Evolutionary conservation across 768 basidiomycete genomes (phyloP).

Genomic region (Crepidotus variabilis): DNA sequence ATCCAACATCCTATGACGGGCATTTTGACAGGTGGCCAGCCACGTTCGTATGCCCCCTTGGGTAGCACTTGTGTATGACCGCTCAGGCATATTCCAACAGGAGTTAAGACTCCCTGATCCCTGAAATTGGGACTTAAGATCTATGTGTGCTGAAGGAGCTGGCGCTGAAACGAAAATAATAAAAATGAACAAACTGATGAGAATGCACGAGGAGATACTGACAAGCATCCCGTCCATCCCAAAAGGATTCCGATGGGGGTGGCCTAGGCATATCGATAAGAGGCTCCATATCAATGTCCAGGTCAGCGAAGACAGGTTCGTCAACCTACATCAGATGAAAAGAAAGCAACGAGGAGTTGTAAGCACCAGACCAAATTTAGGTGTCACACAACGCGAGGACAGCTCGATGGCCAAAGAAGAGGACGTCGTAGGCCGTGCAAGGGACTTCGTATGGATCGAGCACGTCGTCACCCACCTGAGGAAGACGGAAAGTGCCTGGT

Average conservation of each 20-base stretch:
- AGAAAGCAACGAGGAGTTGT: not conserved
- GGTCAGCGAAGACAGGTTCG: slow-evolving; percentile 8
- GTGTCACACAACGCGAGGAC: slow-evolving; percentile 18
- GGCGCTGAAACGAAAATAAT: slow-evolving; percentile 8
- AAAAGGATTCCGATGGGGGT: slow-evolving; percentile 8
- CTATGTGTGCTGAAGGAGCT: slow-evolving; percentile 13
- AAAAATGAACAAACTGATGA: not conserved
- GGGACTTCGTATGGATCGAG: slow-evolving; percentile 15
- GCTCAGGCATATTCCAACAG: slow-evolving; percentile 6
- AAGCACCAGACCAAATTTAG: slow-evolving; percentile 4
- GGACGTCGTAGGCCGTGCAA: slow-evolving; percentile 27
- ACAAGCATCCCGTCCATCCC: slow-evolving; percentile 10
- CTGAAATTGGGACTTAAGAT: slow-evolving; percentile 9
- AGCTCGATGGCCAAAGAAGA: slow-evolving; percentile 22
- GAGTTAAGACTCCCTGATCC: slow-evolving; percentile 13
- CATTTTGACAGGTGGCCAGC: slow-evolving; percentile 13
- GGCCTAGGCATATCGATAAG: slow-evolving; percentile 4
- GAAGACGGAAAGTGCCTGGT: slow-evolving; percentile 26
- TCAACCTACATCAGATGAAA: slow-evolving; percentile 8
- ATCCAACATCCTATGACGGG: slow-evolving; percentile 12
- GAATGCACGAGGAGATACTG: not conserved
- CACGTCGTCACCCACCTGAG: slow-evolving; percentile 35
- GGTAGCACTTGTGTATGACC: slow-evolving; percentile 1
- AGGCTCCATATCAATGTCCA: slow-evolving; percentile 10
- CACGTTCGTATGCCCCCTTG: slow-evolving; percentile 11